A percentile compares a stretch with the other conserved stretches of the same genome.
Conservation (phyloP, 495 filamentous ascomycete species). For the Schizothecium vesticola region DNA sequence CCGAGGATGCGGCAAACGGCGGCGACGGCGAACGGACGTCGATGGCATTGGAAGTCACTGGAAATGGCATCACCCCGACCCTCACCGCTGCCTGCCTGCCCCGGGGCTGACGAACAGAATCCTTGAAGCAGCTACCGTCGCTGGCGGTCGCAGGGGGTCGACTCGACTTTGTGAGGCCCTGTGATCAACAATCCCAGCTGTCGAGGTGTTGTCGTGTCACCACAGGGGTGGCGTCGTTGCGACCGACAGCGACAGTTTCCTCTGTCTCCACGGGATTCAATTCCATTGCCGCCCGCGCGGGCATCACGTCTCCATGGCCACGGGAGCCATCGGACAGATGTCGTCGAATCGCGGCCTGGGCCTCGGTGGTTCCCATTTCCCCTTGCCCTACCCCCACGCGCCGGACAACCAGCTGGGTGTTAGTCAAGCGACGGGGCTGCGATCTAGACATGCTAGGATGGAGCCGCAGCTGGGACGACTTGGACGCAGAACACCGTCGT, state of each 20-base stretch:
- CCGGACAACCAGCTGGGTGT: conserved; percentile 1
- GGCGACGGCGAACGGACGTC: not conserved
- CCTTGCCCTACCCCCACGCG: conserved; percentile 1
- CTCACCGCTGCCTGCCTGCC: not conserved
- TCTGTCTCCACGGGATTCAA: no score
- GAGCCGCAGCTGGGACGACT: conserved; percentile 4
- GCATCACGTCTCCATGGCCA: not conserved
- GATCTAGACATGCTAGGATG: not conserved
- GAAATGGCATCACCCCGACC: not conserved
- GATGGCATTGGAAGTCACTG: no score
- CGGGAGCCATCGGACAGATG: not conserved
- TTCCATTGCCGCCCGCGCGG: no score
- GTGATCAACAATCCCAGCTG: not conserved
- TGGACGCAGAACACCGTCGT: not conserved
- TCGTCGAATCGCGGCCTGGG: not conserved
- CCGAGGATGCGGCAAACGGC: not conserved
- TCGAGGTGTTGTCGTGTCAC: not conserved
- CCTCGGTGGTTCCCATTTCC: not conserved
- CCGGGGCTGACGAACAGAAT: not conserved
- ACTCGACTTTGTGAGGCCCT: not conserved
- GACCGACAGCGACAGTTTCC: no score
- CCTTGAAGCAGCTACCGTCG: not conserved
- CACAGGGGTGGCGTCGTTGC: not conserved
- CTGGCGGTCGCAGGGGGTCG: not conserved
- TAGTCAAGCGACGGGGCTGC: not conserved